Evolutionary conservation across 192 early-diverging fungal genomes (phyloP).

Genomic region (Chytriomyces sp.): DNA sequence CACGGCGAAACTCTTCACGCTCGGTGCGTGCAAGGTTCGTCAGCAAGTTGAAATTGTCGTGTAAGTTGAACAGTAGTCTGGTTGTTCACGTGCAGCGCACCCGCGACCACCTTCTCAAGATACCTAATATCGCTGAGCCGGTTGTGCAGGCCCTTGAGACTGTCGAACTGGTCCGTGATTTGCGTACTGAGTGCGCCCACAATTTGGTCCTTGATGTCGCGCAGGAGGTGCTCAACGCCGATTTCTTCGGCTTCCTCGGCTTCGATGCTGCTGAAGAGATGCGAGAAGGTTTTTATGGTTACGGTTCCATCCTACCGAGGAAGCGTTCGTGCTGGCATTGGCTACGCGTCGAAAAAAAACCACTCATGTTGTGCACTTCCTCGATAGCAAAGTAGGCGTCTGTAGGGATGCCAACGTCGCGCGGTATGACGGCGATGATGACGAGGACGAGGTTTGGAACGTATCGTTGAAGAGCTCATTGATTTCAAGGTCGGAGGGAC

Average conservation of each 20-base stretch:
- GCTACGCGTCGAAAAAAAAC: not conserved
- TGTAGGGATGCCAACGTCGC: slow-evolving; percentile 90
- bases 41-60: slow-evolving; percentile 97
- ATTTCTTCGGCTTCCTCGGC: slow-evolving; percentile 99
- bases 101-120: slow-evolving; percentile 83
- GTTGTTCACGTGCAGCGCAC: slow-evolving; percentile 89
- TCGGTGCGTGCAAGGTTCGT: slow-evolving; percentile 85
- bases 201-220: slow-evolving; percentile 98
- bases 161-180: slow-evolving; percentile 88
- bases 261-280: slow-evolving; percentile 92
- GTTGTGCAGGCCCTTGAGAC: slow-evolving; percentile 84
- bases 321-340: not conserved
- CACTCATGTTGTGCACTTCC: slow-evolving; percentile 90
- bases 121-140: slow-evolving; percentile 89
- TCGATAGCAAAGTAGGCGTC: slow-evolving; percentile 98
- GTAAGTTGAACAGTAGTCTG: slow-evolving; percentile 97
- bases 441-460: slow-evolving; percentile 95
- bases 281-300: slow-evolving; percentile 95
- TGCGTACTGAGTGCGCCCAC: slow-evolving; percentile 93
- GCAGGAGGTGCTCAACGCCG: slow-evolving; percentile 96
- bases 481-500: slow-evolving; percentile 94
- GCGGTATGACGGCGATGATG: slow-evolving; percentile 95
- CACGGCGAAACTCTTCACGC: slow-evolving; percentile 78
- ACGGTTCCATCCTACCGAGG: slow-evolving; percentile 89
- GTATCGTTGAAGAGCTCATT: slow-evolving; percentile 97